Conservation (phyloP, 2,329 filamentous ascomycete genomes). For the Penicillium griseofulvum region DNA sequence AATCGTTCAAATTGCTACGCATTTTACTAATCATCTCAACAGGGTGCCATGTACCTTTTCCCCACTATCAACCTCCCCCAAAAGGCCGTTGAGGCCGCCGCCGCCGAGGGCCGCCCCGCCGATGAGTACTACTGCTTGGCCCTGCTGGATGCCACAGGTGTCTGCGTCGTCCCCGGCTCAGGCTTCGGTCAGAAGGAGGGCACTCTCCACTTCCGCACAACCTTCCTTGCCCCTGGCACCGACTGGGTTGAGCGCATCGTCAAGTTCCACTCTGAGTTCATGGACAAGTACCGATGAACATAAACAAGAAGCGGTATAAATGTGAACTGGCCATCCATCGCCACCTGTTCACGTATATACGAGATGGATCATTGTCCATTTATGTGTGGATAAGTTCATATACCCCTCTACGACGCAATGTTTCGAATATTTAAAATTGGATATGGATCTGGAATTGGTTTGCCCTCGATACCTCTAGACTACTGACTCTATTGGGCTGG, state of each 20-base stretch:
- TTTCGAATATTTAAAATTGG: not conserved
- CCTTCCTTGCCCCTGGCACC: constrained; percentile 92
- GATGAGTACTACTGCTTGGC: constrained; percentile 95
- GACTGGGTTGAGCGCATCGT: constrained; percentile 87
- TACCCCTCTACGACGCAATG: not conserved
- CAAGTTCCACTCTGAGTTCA: constrained; percentile 88
- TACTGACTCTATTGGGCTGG: constrained; percentile 9
- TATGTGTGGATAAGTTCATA: not conserved
- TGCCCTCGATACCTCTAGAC: constrained; percentile 8
- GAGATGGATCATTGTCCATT: not conserved
- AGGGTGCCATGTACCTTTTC: constrained; percentile 99
- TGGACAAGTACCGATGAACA: constrained; percentile 65
- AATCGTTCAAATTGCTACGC: not conserved
- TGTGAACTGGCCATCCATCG: not conserved
- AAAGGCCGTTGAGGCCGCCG: constrained; percentile 74
- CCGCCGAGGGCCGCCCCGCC: constrained; percentile 67
- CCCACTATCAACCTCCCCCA: constrained; percentile 79
- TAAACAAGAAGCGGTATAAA: not conserved
- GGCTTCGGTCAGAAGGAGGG: constrained; percentile 94
- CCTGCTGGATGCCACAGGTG: constrained; percentile 87
- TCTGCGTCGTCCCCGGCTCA: constrained; percentile 88
- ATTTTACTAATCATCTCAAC: constrained; percentile 9
- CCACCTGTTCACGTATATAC: not conserved
- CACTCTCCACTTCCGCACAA: constrained; percentile 91
- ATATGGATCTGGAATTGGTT: constrained; percentile 1